Evolutionary conservation across 768 basidiomycete species (phyloP).

Genomic region (Termitomyces sp.): DNA sequence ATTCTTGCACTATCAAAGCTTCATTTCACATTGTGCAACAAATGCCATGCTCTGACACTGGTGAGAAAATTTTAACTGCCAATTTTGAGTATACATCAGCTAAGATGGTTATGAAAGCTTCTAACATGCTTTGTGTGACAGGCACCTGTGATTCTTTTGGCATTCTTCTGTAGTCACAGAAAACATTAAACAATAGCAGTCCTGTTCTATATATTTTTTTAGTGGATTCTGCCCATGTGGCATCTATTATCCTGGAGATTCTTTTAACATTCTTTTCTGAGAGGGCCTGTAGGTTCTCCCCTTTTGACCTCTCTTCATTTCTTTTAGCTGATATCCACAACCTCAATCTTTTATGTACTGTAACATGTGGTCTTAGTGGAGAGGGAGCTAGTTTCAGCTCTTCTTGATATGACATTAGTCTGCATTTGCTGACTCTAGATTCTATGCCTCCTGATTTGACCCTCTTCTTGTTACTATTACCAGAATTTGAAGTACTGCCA

Average conservation of each 20-base stretch:
- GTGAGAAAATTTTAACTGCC: slow-evolving; percentile 32
- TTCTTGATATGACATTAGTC: too few species aligned
- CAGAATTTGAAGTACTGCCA: too few species aligned
- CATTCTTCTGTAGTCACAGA: slow-evolving; percentile 5
- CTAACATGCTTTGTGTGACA: slow-evolving; percentile 14
- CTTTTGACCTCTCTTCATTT: accelerated
- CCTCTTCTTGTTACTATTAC: too few species aligned
- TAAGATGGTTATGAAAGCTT: slow-evolving; percentile 8
- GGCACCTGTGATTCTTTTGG: slow-evolving; percentile 28
- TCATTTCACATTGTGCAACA: too few species aligned
- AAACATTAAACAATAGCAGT: slow-evolving; percentile 28
- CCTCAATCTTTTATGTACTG: too few species aligned
- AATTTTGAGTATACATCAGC: slow-evolving; percentile 27
- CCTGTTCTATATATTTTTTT: slow-evolving; percentile 30
- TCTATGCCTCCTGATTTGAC: too few species aligned
- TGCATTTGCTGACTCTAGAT: too few species aligned
- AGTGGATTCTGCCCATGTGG: slow-evolving; percentile 26
- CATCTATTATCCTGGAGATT: slow-evolving; percentile 19
- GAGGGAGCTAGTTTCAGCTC: too few species aligned
- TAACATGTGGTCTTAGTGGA: too few species aligned
- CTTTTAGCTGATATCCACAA: too few species aligned
- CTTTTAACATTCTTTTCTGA: slow-evolving; percentile 12
- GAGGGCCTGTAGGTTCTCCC: too few species aligned
- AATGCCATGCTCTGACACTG: slow-evolving; percentile 16
- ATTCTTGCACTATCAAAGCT: background rate